Evolutionary conservation across 371 early-diverging fungal species (phyloP).

Genomic region (Phascolomyces articulosus): DNA sequence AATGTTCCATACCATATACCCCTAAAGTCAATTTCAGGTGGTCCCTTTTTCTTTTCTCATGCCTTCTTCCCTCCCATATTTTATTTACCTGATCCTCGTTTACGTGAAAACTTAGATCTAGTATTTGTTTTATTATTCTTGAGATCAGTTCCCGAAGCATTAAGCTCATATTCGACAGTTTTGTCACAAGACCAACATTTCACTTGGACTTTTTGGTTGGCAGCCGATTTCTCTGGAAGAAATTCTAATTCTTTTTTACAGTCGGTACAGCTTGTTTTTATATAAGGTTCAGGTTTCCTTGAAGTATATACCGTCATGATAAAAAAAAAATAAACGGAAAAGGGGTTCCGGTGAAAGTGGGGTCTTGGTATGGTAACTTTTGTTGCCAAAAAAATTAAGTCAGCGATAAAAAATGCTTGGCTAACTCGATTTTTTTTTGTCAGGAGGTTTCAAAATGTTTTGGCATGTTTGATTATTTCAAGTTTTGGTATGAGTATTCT

Average conservation of each 20-base stretch:
- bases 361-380: not conserved
- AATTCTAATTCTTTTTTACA: conserved; percentile 46
- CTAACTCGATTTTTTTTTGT: too few relatives aligned
- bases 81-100: conserved; percentile 54
- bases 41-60: too few relatives aligned
- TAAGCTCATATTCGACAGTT: conserved; percentile 50
- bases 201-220: conserved; percentile 38
- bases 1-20: too few relatives aligned
- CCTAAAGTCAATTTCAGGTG: too few relatives aligned
- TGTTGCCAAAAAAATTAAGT: not conserved
- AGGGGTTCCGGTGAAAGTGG: not conserved
- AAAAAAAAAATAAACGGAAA: not conserved
- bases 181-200: conserved; percentile 60
- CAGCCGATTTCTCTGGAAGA: conserved; percentile 26
- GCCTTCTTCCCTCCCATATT: not conserved
- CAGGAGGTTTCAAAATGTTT: too few relatives aligned
- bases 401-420: too few relatives aligned
- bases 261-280: conserved; percentile 44
- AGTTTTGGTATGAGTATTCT: too few relatives aligned
- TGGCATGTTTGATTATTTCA: too few relatives aligned
- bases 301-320: conserved; percentile 30
- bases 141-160: conserved; percentile 37
- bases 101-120: conserved; percentile 34
- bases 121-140: conserved; percentile 27
- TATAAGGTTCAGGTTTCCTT: conserved; percentile 52